phyloP scores from a whole-genome alignment of 2,329 filamentous ascomycete species.

The Phyllosticta ampelicida region DNA sequence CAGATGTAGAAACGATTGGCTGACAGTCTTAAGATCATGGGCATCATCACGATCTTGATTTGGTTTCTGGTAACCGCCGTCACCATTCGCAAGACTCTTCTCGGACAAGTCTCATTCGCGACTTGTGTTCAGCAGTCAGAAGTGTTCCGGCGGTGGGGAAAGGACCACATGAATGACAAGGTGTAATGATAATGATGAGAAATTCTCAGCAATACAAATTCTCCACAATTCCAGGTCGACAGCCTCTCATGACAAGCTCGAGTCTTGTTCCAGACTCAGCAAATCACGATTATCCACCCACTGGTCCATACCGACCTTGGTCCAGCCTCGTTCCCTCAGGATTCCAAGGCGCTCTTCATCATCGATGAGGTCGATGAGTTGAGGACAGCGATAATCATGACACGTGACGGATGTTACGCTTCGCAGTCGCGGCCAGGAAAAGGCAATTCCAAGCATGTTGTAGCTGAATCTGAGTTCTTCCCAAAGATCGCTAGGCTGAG shows the following conservation, averaged over 20 bases:
- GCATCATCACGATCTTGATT: constrained; percentile 40
- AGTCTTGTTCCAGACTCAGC: background rate
- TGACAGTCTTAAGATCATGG: constrained; percentile 32
- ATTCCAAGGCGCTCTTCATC: background rate
- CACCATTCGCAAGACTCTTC: constrained; percentile 39
- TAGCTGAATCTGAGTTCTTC: constrained; percentile 15
- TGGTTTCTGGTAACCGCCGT: constrained; percentile 45
- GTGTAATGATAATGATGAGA: background rate
- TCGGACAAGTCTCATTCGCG: constrained; percentile 40
- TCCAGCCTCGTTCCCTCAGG: background rate
- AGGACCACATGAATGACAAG: background rate
- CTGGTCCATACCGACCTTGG: background rate
- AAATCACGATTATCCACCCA: background rate
- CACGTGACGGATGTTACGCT: background rate
- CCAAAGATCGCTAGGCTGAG: constrained; percentile 32
- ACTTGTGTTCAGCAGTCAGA: background rate
- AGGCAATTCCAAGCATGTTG: background rate
- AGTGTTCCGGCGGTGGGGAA: background rate
- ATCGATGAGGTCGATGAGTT: background rate
- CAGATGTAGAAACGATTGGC: constrained; percentile 10
- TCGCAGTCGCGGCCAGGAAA: background rate
- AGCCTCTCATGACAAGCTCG: background rate
- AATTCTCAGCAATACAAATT: background rate
- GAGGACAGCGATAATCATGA: constrained; percentile 5
- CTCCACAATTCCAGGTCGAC: background rate